Base-by-base conservation (phyloP, 2,329 filamentous ascomycete species). In the Fusarium torreyae region DNA sequence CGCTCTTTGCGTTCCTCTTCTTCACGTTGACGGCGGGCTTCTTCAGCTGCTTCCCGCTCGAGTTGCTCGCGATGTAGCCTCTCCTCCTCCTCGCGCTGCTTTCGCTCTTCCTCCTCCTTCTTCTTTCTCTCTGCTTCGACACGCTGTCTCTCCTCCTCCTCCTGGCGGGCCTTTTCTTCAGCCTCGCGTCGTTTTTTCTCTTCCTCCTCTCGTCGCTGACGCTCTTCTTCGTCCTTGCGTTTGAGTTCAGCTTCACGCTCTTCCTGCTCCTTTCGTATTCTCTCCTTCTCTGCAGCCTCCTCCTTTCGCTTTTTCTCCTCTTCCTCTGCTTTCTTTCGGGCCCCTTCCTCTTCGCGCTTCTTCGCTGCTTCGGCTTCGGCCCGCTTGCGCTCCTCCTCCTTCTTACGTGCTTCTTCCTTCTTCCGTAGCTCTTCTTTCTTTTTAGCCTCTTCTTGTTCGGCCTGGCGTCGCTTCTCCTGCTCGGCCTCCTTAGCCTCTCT, bases 1-100 rank as follows among this genome's bases (percentile, higher is more conserved):
- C 81, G 81, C 65, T 87, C 83, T 60, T 80, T 81, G 52, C 82
- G 83, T 63, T 87, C 84, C 60, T 86, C 83, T 63, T 87, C 85
- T 68, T 88, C 86, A 10, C 81, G 83, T 59, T 83, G 81, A 36
- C 82, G 81, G 13, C 82, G 82, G 31, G 85, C 85, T 72, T 83
- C 80, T 74, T 85, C 82, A 9, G 82, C 82, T 14, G 83, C 84
- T 67, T 86, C 83, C 28, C 81, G 80, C 63, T 84, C 82, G 11
- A 82, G 77, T 57, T 83, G 81, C 59, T 85, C 83, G 42, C 79
- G 80, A 15, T 72, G 81, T 8, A 80, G 70, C 6, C 81, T 79
- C 66, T 87, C 83, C 70, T 86, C 83, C 64, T 85, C 83, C 58
- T 85, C 80, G 13, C 80, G 82, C 57, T 78, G 77, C 56, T 74